Evolutionary conservation across 2,329 filamentous ascomycete genomes (phyloP).

Genomic region (Colletotrichum spinosum): DNA sequence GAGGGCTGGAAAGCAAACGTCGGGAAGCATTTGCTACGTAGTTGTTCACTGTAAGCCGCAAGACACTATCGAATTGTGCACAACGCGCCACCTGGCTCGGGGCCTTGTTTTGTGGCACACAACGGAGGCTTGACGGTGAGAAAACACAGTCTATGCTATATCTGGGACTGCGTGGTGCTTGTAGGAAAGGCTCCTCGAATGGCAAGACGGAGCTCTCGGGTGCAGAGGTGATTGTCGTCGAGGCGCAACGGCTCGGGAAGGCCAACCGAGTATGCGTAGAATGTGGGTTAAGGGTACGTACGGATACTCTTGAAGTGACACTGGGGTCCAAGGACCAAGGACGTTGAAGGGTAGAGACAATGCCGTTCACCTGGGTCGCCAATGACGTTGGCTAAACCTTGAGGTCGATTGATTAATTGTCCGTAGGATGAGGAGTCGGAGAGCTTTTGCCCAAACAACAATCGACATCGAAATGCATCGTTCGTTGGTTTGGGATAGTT

Average conservation of each 20-base stretch:
- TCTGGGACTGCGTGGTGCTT: not conserved
- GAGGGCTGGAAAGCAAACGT: not conserved
- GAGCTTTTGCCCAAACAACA: too few species aligned
- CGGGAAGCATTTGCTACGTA: not conserved
- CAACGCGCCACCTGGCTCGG: constrained; percentile 2
- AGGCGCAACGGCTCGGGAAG: constrained; percentile 23
- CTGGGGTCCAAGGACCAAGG: accelerated
- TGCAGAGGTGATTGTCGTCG: constrained; percentile 24
- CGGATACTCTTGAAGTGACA: too few species aligned
- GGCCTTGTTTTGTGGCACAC: not conserved
- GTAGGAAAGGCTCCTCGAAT: not conserved
- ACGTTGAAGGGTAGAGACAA: not conserved
- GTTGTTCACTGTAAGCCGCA: not conserved
- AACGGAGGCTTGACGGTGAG: not conserved
- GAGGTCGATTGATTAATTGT: not conserved
- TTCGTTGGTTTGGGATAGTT: not conserved
- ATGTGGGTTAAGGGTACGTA: too few species aligned
- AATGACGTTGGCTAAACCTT: too few species aligned
- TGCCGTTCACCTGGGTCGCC: too few species aligned
- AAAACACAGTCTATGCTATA: not conserved
- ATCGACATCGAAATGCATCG: too few species aligned
- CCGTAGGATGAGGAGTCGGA: not conserved
- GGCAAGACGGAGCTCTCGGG: constrained; percentile 4
- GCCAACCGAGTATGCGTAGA: constrained; percentile 3
- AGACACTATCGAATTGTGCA: constrained; percentile 19